These are phyloP conservation scores for Candida sojae DNA, from an alignment of 1,139 yeast genomes.

Conservation along the genomic window DNA sequence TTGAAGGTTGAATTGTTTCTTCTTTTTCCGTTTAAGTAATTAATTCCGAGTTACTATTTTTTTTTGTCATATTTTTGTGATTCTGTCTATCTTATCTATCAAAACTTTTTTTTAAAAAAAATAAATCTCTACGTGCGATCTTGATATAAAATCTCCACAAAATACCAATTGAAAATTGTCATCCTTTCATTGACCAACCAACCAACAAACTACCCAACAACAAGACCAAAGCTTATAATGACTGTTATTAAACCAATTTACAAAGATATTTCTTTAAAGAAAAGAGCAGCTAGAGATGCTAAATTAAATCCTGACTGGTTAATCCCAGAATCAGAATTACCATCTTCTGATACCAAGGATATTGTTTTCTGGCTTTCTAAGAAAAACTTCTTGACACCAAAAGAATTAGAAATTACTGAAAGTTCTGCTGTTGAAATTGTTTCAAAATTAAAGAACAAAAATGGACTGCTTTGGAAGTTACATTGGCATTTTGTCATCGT, in stretches of 20 bases:
- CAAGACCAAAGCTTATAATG: constrained; percentile 2
- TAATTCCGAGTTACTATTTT: no score
- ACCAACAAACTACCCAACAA: neutral
- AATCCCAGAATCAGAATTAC: constrained; percentile 33
- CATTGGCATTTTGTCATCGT: constrained; percentile 52
- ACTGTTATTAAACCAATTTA: constrained; percentile 15
- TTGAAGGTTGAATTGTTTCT: no score
- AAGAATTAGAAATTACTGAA: constrained; percentile 51
- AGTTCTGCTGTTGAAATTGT: constrained; percentile 38
- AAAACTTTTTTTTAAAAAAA: no score
- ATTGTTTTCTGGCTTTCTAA: constrained; percentile 21
- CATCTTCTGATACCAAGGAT: constrained; percentile 27
- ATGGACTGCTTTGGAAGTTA: constrained; percentile 46
- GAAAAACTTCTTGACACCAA: constrained; percentile 38
- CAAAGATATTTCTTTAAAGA: constrained; percentile 36
- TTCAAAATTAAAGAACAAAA: constrained; percentile 32
- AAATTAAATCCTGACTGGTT: constrained; percentile 42
- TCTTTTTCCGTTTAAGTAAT: no score
- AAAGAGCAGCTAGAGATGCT: constrained; percentile 33
- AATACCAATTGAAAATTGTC: no score
- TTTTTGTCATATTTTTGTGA: no score
- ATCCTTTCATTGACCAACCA: no score
- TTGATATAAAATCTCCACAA: no score
- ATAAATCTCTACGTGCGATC: no score
- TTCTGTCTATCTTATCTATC: no score